These are phyloP conservation scores for Carnegiea gigantea DNA, from an alignment of 179 eudicot species.

Conservation along the genomic window DNA sequence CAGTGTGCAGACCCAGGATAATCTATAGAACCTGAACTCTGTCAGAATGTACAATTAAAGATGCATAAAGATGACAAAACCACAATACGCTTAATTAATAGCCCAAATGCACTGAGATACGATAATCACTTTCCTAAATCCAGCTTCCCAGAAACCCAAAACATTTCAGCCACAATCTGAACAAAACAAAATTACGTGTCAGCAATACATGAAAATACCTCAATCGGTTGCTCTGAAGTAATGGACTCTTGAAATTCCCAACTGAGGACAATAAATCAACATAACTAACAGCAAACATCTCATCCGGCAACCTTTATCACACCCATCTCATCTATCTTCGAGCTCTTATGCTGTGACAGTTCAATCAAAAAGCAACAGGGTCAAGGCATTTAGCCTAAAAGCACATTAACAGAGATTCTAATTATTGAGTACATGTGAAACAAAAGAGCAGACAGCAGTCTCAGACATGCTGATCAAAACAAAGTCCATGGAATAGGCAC, in stretches of 20 bases:
- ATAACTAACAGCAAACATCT: conserved; percentile 39
- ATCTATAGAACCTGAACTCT: not conserved
- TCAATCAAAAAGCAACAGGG: conserved; percentile 19
- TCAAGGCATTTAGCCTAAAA: conserved; percentile 14
- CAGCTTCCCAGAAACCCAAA: not conserved
- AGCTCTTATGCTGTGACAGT: conserved; percentile 80
- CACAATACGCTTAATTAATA: not conserved
- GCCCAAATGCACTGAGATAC: not conserved
- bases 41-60: not conserved
- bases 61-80: not conserved
- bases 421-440: not conserved
- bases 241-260: conserved; percentile 46
- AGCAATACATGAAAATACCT: conserved; percentile 47
- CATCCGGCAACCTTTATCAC: conserved; percentile 87
- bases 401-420: conserved; percentile 1
- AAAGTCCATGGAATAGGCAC: not conserved
- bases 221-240: conserved; percentile 35
- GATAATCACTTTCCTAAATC: not conserved
- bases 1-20: not conserved
- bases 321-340: conserved; percentile 85
- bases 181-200: not conserved
- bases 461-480: conserved; percentile 7
- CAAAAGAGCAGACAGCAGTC: conserved; percentile 12
- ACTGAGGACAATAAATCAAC: conserved; percentile 34
- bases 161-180: not conserved